Evolutionary conservation across 345 rosid species (phyloP), one percentile per base, ranked within the genome.

Genomic region (Iberis pinnata): DNA sequence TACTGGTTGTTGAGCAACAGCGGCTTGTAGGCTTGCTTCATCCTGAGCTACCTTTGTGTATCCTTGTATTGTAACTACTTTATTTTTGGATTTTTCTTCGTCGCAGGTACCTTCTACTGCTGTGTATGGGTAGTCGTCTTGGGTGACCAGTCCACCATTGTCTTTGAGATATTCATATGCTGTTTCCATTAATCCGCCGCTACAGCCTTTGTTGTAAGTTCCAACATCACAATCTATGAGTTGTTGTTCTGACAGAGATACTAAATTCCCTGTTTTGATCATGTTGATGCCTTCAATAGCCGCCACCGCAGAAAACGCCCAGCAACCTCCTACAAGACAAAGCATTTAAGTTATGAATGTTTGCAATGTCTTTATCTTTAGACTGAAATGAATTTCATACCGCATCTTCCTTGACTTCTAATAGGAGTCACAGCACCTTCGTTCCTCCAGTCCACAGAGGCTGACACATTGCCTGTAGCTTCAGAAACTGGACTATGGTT

Each of bases 241-340:
- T 67, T 85, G 78, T 72, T 92, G 95, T 65, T 83, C 98, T 8
- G 95, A 92, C 11, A 88, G 75, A 55, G 93, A 72, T 18, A 69
- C 41, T 45, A 88, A 56, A 9, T 67, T 73, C 37, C 89, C 88
- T 15, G 88, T 83, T 57, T 73, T 75, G 46, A 92, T 77, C 58
- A 77, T 65, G 78, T 75, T 75, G 74, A 85, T 73, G 63, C 95
- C 88, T 74, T 92, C 88, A 14, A 88, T 69, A 1, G 98, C 90
- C 37, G 89, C 86, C 49, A 88, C 83, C 4, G 98, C 81, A 4
- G 97, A 80, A 29, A 92, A 92, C 5, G 97, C 98, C 98, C 98
- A 92, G 52, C 97, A 92, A 53, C 93, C 78, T 57, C 95, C 94
- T 85, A 61, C 15, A 12, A 31, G 56, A 33, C 42, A 43, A 13